Conservation (phyloP, 805 yeast species). For the Nakazawaea peltata region DNA sequence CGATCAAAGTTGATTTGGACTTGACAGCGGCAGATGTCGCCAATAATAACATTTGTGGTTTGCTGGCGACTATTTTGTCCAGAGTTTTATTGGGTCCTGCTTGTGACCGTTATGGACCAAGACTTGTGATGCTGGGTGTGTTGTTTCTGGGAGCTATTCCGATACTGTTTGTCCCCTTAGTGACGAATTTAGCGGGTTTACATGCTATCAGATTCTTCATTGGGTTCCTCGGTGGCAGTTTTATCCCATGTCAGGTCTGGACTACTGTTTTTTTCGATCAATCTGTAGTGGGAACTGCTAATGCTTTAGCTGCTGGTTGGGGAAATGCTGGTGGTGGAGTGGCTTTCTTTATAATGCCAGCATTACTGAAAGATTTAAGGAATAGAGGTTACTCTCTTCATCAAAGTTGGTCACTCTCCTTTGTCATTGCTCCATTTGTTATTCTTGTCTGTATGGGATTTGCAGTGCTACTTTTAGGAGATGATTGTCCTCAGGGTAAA, state of each 20-base stretch:
- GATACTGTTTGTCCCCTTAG: conserved; percentile 20
- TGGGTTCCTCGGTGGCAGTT: conserved; percentile 24
- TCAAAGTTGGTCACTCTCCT: conserved; percentile 20
- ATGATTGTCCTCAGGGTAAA: conserved; percentile 27
- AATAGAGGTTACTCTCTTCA: conserved; percentile 16
- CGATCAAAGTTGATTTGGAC: conserved; percentile 17
- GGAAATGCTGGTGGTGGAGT: conserved; percentile 27
- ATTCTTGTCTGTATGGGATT: conserved; percentile 21
- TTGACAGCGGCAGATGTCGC: conserved; percentile 19
- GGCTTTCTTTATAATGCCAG: conserved; percentile 25
- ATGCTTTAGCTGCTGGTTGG: conserved; percentile 24
- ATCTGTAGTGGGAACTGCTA: conserved; percentile 22
- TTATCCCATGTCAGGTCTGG: conserved; percentile 22
- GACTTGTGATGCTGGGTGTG: conserved; percentile 19
- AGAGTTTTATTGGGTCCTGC: conserved; percentile 21
- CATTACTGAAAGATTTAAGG: conserved; percentile 14
- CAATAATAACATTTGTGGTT: conserved; percentile 23
- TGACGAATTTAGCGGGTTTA: conserved; percentile 16
- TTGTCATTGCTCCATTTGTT: conserved; percentile 23
- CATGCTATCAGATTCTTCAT: conserved; percentile 22
- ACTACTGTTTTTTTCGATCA: conserved; percentile 21
- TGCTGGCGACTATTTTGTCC: conserved; percentile 21
- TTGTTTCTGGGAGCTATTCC: conserved; percentile 20
- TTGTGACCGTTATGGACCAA: conserved; percentile 22
- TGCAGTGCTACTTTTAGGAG: conserved; percentile 18